Conservation (phyloP, 2,329 filamentous ascomycete genomes). For the Cercospora berteroae region DNA sequence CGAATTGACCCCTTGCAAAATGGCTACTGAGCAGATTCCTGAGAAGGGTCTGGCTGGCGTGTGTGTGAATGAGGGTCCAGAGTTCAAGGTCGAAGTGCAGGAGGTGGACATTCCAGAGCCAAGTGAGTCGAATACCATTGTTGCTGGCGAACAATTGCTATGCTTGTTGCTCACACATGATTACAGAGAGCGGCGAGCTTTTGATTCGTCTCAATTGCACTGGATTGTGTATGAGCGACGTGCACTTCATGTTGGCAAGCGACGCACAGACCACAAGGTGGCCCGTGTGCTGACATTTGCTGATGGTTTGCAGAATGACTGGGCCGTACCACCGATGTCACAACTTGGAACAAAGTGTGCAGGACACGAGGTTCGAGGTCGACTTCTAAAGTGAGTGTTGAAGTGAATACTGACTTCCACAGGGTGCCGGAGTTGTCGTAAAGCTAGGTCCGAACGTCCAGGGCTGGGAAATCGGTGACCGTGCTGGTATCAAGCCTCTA, state of each 20-base stretch:
- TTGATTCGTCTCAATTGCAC: constrained; percentile 58
- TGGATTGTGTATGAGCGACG: constrained; percentile 57
- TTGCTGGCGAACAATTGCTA: not conserved
- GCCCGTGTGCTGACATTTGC: too few species aligned
- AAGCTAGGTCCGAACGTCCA: constrained; percentile 55
- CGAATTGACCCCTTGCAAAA: not conserved
- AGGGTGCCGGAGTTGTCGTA: constrained; percentile 57
- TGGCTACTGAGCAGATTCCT: constrained; percentile 37
- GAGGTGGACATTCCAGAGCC: constrained; percentile 51
- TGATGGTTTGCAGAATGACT: constrained; percentile 45
- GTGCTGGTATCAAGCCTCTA: constrained; percentile 52
- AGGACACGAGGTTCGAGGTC: constrained; percentile 52
- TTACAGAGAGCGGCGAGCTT: constrained; percentile 47
- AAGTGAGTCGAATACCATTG: constrained; percentile 36
- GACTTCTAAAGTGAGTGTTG: not conserved
- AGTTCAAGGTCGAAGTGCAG: constrained; percentile 50
- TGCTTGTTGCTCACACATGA: not conserved
- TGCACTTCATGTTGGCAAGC: constrained; percentile 52
- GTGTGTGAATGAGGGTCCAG: constrained; percentile 51
- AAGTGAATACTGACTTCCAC: constrained; percentile 31
- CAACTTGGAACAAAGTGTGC: constrained; percentile 36
- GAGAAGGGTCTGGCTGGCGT: constrained; percentile 53
- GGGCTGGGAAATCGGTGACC: constrained; percentile 54
- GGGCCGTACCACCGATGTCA: constrained; percentile 50
- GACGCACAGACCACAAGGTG: too few species aligned